Base-by-base conservation (phyloP, 768 basidiomycete genomes). In the Crepidotus variabilis region DNA sequence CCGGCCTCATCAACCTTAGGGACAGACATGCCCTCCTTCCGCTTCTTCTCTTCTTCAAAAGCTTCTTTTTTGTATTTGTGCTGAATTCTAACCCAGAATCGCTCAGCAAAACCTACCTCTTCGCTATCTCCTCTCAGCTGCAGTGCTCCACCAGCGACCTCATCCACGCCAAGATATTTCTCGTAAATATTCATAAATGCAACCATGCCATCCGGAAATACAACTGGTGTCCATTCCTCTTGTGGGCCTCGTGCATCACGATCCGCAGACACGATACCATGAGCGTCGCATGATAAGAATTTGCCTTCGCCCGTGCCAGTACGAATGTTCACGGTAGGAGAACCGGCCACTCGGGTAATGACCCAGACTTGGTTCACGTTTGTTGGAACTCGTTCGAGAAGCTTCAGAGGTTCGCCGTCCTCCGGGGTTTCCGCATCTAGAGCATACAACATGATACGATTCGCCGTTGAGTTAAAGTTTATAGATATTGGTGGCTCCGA, bases 321-420 rank as follows among this genome's bases (percentile, higher is more conserved):
- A 20, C 94, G 85, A 57, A 96, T 73, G 67, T 95, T 96, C 67
- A 96, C 81, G 10, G 90, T 92, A 5, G 84, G 69, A 18, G 93
- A 85, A 33, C 93, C 93, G 39, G 92, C 88, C 20, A 95, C 81
- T 48, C 90, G 86, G 24, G 93, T 94, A 21, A 80, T 83, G 13
- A 96, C 94, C 93, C 93, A 96, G 11, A 96, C 93, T 65, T 95
- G 92, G 18, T 88, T 76, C 32, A 94, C 88, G 57, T 95, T 92
- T 0, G 82, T 81, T 3, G 94, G 94, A 9, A 77, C 81, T 51
- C 87, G 83, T 58, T 87, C 84, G 46, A 90, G 75, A 7, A 90
- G 58, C 23, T 73, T 72, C 10, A 71, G 63, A 6, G 77, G 65
- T 43, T 78, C 81, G 2, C 65, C 63, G 53, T 69, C 71, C 21